Base-by-base conservation (phyloP, 2,329 filamentous ascomycete species). In the Rhynchosporium secalis region DNA sequence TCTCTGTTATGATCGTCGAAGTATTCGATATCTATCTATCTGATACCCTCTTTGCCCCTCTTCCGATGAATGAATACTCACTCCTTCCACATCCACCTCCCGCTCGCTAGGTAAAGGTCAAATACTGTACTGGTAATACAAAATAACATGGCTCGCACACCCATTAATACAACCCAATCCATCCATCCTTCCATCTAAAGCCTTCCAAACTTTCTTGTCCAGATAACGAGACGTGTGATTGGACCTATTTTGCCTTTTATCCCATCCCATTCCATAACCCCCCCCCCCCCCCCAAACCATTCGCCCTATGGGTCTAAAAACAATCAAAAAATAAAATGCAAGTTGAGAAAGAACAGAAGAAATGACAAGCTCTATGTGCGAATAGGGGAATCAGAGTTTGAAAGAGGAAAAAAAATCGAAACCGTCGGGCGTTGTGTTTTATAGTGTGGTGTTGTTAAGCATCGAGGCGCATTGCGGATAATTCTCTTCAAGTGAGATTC, bases 341-440 rank as follows among this genome's bases (percentile, higher is more conserved):
- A 36, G 33, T 36, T 36, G 9, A 36, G 56, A 60, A 58, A 62
- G 46, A 20, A 20, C 36, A 57, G 38, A 51, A 63, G 20, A 65
- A 57, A 61, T 38, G 56, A 60, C 58, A 60, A 55, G 60, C 20
- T 65, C 61, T 65, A 65, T 65, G 58, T 62, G 58, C 65, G 33
- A 55, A 38, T 58, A 20, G 62, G 61, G 65, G 60, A 65, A 65
- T 66, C 68, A 57, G 36, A 40, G 40, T 26, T n/a, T 20, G 20
- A 20, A 20, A 20, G 20, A 62, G 62, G 47, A 62, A 67, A 68
- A 46, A 48, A 65, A 63, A 65, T 63, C 60, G 46, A 20, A 20
- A 20, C 58, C 20, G 36, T 15, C 4, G 13, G 10, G 28, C 28
- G 29, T 15, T 46, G 1, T 20, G 43, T 8, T 10, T 46, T 46